Conservation (phyloP, 2,329 filamentous ascomycete species). For the Sarocladium oryzae region DNA sequence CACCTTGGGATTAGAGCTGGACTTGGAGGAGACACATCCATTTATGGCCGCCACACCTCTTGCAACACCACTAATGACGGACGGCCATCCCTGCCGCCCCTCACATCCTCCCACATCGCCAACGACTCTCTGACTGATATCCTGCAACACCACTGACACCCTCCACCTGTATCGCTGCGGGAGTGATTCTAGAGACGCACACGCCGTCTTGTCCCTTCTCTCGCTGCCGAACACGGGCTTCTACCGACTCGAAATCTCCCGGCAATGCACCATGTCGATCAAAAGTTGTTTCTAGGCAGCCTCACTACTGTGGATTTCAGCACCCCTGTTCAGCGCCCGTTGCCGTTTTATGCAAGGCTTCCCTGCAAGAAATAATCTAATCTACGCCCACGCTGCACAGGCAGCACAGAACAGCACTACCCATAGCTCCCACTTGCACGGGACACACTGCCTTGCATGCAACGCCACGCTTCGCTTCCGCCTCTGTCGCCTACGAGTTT, state of each 20-base stretch:
- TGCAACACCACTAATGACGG: neutral
- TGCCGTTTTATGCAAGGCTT: slow-evolving; percentile 10
- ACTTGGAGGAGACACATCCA: neutral
- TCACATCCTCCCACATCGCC: slow-evolving; percentile 1
- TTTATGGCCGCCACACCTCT: slow-evolving; percentile 1
- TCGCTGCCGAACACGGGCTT: neutral
- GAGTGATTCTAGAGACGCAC: slow-evolving; percentile 7
- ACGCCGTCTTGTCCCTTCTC: neutral
- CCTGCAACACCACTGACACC: slow-evolving; percentile 2
- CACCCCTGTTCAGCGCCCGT: neutral
- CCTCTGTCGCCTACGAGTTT: neutral
- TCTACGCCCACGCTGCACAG: neutral
- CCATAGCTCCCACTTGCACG: neutral
- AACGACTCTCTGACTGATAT: neutral
- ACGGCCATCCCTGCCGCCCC: slow-evolving; percentile 3
- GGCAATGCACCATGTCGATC: neutral
- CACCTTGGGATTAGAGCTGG: neutral
- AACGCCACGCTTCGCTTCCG: slow-evolving; percentile 4
- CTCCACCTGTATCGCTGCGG: slow-evolving; percentile 1
- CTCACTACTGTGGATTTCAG: slow-evolving; percentile 3
- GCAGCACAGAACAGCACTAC: neutral
- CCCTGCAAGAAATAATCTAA: slow-evolving; percentile 9
- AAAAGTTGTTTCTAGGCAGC: neutral
- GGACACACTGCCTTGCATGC: slow-evolving; percentile 1
- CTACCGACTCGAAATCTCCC: neutral